phyloP scores from a whole-genome alignment of 2,329 filamentous ascomycete species.

The Daldinia sp. region DNA sequence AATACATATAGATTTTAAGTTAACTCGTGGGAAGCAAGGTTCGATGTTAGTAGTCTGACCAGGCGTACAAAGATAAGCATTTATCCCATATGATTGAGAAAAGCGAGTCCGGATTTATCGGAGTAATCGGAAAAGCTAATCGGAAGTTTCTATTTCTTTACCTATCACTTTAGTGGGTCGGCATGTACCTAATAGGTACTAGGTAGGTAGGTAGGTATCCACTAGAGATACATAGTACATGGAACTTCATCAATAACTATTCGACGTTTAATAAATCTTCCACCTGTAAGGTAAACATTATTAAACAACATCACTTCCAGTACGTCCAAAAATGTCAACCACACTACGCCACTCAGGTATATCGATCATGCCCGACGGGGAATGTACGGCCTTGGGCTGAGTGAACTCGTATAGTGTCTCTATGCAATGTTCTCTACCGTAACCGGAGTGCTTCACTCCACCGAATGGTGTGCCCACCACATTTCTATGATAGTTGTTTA shows the following conservation, averaged over 20 bases:
- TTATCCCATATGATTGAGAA: constrained; percentile 6
- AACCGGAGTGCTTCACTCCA: constrained; percentile 37
- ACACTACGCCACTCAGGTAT: constrained; percentile 21
- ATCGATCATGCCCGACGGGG: constrained; percentile 10
- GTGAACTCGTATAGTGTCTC: constrained; percentile 27
- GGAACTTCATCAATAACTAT: background rate
- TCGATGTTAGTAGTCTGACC: too few species aligned
- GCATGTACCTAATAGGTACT: too few species aligned
- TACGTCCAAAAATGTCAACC: constrained; percentile 18
- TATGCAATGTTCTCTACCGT: constrained; percentile 32
- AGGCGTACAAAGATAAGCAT: background rate
- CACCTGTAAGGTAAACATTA: background rate
- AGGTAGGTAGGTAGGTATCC: background rate
- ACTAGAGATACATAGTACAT: background rate
- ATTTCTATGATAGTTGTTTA: constrained; percentile 52
- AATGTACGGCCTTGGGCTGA: constrained; percentile 18
- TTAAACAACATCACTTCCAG: constrained; percentile 12
- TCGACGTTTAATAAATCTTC: background rate
- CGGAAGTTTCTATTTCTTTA: background rate
- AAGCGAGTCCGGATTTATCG: constrained; percentile 25
- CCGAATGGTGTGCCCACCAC: constrained; percentile 36
- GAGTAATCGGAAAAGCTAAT: background rate
- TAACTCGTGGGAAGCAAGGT: too few species aligned
- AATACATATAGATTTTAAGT: background rate
- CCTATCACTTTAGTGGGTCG: too few species aligned